Percentiles rank a stretch among this genome's conserved stretches.
Evolutionary conservation across 2,329 filamentous ascomycete genomes (phyloP).

Genomic region (Ophidiomyces ophidiicola): DNA sequence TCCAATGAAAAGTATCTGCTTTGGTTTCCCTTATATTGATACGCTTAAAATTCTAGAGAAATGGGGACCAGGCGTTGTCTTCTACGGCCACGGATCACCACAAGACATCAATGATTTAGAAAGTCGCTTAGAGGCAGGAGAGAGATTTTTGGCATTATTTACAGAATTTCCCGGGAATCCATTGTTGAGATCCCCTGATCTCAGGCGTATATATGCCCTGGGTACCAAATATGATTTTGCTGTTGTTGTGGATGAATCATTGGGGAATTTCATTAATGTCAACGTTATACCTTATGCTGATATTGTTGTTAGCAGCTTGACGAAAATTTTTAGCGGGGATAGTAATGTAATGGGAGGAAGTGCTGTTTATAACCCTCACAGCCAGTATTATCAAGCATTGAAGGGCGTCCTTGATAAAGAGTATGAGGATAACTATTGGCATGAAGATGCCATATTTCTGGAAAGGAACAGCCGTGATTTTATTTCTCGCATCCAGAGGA

Average conservation of each 20-base stretch:
- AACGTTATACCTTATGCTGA: slow-evolving; percentile 84
- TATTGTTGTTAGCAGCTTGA: slow-evolving; percentile 84
- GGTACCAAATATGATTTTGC: slow-evolving; percentile 78
- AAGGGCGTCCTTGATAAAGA: slow-evolving; percentile 52
- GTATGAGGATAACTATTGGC: slow-evolving; percentile 87
- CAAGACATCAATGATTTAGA: slow-evolving; percentile 78
- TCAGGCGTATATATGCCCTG: slow-evolving; percentile 64
- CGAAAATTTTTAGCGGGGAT: slow-evolving; percentile 94
- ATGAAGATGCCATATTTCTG: slow-evolving; percentile 86
- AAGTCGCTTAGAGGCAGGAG: slow-evolving; percentile 53
- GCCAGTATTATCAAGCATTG: slow-evolving; percentile 58
- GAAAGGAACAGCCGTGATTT: slow-evolving; percentile 96
- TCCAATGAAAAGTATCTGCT: slow-evolving; percentile 65
- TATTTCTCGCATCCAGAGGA: slow-evolving; percentile 63
- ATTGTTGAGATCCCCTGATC: slow-evolving; percentile 69
- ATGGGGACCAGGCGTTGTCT: slow-evolving; percentile 77
- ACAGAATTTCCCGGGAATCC: slow-evolving; percentile 95
- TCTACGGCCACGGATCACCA: slow-evolving; percentile 70
- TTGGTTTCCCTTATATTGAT: slow-evolving; percentile 96
- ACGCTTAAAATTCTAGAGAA: slow-evolving; percentile 91
- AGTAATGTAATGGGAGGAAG: slow-evolving; percentile 96
- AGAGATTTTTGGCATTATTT: slow-evolving; percentile 71
- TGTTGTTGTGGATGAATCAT: slow-evolving; percentile 88
- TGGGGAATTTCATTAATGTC: slow-evolving; percentile 92
- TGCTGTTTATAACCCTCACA: slow-evolving; percentile 51